phyloP scores from a whole-genome alignment of 2,329 filamentous ascomycete species.

The Cladosporium sp. region DNA sequence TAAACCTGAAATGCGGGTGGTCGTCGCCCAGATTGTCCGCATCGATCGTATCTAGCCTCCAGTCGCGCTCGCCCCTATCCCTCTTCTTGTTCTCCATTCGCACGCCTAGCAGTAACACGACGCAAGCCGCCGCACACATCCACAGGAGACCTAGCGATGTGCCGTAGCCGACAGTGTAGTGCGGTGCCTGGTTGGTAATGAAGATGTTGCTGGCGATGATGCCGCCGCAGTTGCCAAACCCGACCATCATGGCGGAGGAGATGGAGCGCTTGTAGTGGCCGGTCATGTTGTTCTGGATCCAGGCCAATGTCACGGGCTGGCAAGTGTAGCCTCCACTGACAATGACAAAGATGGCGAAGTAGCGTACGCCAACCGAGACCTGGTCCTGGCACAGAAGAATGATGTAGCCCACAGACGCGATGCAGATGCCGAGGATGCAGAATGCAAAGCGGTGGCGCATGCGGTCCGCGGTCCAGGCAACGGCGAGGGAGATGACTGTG shows the following conservation, averaged over 20 bases:
- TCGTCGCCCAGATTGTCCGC: conserved; percentile 47
- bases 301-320: conserved; percentile 50
- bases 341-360: conserved; percentile 51
- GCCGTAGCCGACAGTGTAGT: conserved; percentile 46
- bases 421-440: conserved; percentile 44
- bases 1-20: conserved; percentile 45
- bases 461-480: conserved; percentile 46
- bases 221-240: conserved; percentile 46
- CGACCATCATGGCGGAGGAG: conserved; percentile 47
- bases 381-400: conserved; percentile 47
- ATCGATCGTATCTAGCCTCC: conserved; percentile 37
- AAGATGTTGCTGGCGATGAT: conserved; percentile 50
- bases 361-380: conserved; percentile 44
- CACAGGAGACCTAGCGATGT: conserved; percentile 43
- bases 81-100: conserved; percentile 42
- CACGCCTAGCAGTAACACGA: conserved; percentile 37
- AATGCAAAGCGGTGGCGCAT: conserved; percentile 49
- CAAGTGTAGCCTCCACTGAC: conserved; percentile 49
- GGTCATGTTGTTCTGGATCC: conserved; percentile 52
- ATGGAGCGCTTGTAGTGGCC: conserved; percentile 54
- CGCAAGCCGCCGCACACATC: conserved; percentile 38
- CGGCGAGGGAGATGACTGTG: conserved; percentile 33
- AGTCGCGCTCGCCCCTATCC: conserved; percentile 42
- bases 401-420: conserved; percentile 50
- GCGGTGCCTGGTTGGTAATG: conserved; percentile 41